Percentiles rank a stretch among this genome's conserved stretches.
Evolutionary conservation across 169 alveolate species (phyloP).

Genomic region (Plasmodium vivax): DNA sequence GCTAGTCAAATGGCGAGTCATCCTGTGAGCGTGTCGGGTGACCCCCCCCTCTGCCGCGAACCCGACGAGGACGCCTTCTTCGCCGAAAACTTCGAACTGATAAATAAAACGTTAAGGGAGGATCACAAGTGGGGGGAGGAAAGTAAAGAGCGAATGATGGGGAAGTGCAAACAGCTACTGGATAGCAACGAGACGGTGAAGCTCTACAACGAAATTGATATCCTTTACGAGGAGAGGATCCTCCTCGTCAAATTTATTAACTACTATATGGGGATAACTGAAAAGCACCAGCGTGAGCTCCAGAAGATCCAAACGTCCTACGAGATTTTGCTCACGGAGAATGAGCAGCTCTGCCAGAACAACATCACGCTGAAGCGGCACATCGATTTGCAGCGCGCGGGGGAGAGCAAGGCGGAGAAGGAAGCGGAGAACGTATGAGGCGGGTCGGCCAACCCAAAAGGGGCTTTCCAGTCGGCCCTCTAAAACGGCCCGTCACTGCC

Average conservation of each 20-base stretch:
- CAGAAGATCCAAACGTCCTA: slow-evolving; percentile 7
- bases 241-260: slow-evolving; percentile 24
- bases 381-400: background rate
- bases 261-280: slow-evolving; percentile 2
- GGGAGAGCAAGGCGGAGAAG: background rate
- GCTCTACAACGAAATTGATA: slow-evolving; percentile 8
- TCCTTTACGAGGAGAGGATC: slow-evolving; percentile 27
- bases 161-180: slow-evolving; percentile 1
- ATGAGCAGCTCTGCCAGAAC: slow-evolving; percentile 48
- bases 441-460: background rate
- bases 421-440: background rate
- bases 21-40: background rate
- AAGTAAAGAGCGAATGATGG: slow-evolving; percentile 8
- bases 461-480: background rate
- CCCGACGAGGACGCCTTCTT: background rate
- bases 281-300: background rate
- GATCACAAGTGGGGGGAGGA: background rate
- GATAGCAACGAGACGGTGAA: slow-evolving; percentile 2
- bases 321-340: slow-evolving; percentile 23
- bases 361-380: slow-evolving; percentile 39
- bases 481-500: background rate
- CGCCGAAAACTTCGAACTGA: background rate
- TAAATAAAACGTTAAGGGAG: background rate
- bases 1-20: background rate
- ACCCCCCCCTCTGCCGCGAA: background rate